Base-by-base conservation (phyloP, 2,329 filamentous ascomycete genomes). In the Mariannaea elegans region DNA sequence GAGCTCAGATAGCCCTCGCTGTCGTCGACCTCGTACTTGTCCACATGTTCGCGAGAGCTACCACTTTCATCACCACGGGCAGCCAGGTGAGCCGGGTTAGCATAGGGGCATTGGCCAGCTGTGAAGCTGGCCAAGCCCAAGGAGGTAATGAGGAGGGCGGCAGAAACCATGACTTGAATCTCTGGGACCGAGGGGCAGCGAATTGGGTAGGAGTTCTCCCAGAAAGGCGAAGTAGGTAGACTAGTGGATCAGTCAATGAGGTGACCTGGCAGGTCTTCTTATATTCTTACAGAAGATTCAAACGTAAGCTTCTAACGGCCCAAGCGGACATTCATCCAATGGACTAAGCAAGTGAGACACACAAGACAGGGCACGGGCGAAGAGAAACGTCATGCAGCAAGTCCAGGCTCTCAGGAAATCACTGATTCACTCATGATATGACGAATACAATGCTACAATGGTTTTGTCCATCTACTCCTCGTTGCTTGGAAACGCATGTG, bases 1-100 rank as follows among this genome's bases (percentile, higher is more conserved):
- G 84, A 85, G 1, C 89, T 92, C 65, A 89, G 72, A 72, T 77
- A 89, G 2, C 79, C 78, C 31, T 82, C 71, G 44, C 78, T 80
- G 64, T 89, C 87, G 58, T 88, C 81, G 5, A 84, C 69, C 59
- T 81, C 78, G 49, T 77, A 79, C 44, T 72, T 59, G 13, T 65
- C 42, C 2, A 79, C 56, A 48, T 77, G 73, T 6, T 59, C 56
- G 23, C 76, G 73, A 23, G 77, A 76, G 45, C 75, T 75, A 49
- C 52, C 55, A 27, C 24, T 9, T n/a, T 65, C 63, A 1, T 72
- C 65, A 5, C 65, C 63, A 49, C 73, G 68, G 8, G 69, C 65
- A 27, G 60, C 69, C 16, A 76, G 56, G 9, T 44, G 53, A 14
- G 45, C 64, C 7, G 68, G 65, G 18, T 76, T 70, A 18, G 76